Evolutionary conservation across 345 rosid species (phyloP).

Genomic region (Syzygium jambos): DNA sequence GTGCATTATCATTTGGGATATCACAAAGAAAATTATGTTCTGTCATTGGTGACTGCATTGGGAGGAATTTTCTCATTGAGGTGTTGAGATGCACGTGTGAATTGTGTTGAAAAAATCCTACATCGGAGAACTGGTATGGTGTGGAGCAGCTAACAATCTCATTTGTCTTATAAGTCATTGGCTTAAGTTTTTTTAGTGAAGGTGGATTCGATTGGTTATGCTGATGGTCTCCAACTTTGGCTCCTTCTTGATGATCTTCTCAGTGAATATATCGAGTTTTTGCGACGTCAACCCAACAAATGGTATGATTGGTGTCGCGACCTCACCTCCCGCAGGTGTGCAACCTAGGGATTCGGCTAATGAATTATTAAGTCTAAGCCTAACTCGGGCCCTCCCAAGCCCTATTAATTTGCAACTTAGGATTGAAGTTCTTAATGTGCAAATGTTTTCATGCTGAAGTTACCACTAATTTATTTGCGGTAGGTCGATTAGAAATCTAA

Average conservation of each 20-base stretch:
- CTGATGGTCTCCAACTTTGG: background rate
- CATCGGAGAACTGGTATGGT: background rate
- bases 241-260: background rate
- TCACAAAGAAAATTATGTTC: background rate
- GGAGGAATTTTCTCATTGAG: background rate
- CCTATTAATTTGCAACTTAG: no score
- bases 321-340: no score
- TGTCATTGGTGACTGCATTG: background rate
- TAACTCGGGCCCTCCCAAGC: no score
- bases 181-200: background rate
- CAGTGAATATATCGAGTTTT: background rate
- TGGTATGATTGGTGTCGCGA: background rate
- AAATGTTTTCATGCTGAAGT: no score
- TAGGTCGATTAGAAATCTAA: no score
- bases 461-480: no score
- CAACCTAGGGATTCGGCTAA: no score
- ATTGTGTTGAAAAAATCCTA: accelerated
- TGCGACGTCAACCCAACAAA: background rate
- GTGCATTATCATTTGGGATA: background rate
- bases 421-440: no score
- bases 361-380: no score
- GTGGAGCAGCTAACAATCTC: accelerated
- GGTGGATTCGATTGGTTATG: background rate
- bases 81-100: background rate
- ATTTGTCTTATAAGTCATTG: background rate